Evolutionary conservation across 495 filamentous ascomycete genomes (phyloP).

Genomic region (Cairneyella variabilis): DNA sequence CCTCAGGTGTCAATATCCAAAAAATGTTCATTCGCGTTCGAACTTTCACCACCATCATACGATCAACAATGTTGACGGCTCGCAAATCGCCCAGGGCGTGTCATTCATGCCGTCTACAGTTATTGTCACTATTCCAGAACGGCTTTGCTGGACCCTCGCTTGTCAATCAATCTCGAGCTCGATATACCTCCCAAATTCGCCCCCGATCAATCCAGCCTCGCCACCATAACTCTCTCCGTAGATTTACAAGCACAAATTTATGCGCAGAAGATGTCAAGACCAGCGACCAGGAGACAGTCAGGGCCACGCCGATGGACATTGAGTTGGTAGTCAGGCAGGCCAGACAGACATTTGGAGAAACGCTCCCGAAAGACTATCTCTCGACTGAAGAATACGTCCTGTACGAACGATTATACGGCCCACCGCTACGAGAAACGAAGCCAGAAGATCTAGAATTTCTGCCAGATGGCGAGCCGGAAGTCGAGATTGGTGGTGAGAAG

Average conservation of each 20-base stretch:
- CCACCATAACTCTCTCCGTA: constrained; percentile 24
- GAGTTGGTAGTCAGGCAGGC: constrained; percentile 66
- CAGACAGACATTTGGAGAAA: constrained; percentile 71
- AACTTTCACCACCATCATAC: too few species aligned
- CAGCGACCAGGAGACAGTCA: background rate
- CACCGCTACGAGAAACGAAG: constrained; percentile 50
- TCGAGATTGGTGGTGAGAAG: constrained; percentile 17
- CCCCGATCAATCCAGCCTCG: constrained; percentile 19
- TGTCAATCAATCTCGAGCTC: constrained; percentile 7
- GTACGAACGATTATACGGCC: constrained; percentile 80
- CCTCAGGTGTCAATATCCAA: too few species aligned
- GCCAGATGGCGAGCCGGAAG: constrained; percentile 30
- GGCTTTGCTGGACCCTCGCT: constrained; percentile 26
- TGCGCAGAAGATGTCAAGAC: background rate
- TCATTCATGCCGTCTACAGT: constrained; percentile 43
- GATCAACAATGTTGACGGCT: constrained; percentile 44
- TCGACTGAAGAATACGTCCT: constrained; percentile 64
- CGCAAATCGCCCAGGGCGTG: constrained; percentile 42
- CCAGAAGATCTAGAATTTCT: constrained; percentile 55
- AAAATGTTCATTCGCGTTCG: too few species aligned
- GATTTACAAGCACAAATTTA: constrained; percentile 35
- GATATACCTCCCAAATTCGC: constrained; percentile 15
- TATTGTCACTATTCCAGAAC: constrained; percentile 42
- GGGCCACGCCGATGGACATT: constrained; percentile 33
- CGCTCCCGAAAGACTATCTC: constrained; percentile 69